Conservation (phyloP, 2,329 filamentous ascomycete species). For the Hypoxylon sp. region DNA sequence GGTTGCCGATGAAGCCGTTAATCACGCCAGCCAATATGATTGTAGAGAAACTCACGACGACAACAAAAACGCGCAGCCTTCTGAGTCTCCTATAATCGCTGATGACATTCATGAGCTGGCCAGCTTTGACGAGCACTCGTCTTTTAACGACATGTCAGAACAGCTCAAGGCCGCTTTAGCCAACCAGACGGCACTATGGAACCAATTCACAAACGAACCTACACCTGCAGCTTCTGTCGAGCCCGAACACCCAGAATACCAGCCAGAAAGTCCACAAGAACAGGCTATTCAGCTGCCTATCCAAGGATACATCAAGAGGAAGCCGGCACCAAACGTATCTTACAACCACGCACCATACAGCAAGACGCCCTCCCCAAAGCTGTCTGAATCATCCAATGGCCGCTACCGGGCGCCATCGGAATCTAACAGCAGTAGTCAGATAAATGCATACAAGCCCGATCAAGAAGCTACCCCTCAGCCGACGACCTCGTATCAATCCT, state of each 20-base stretch:
- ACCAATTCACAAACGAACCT: slow-evolving; percentile 21
- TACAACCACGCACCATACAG: slow-evolving; percentile 19
- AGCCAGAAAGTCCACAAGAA: slow-evolving; percentile 3
- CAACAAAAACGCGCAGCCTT: slow-evolving; percentile 4
- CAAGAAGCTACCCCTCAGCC: slow-evolving; percentile 17
- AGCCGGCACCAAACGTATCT: slow-evolving; percentile 31
- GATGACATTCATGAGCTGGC: slow-evolving; percentile 9
- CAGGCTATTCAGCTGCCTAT: slow-evolving; percentile 30
- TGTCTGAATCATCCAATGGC: slow-evolving; percentile 20
- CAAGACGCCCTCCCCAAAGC: slow-evolving; percentile 33
- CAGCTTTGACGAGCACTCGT: slow-evolving; percentile 12
- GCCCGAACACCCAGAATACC: background rate
- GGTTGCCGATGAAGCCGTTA: background rate
- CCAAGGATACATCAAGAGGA: slow-evolving; percentile 34
- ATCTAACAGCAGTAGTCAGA: slow-evolving; percentile 4
- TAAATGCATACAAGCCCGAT: slow-evolving; percentile 22
- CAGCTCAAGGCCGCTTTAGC: slow-evolving; percentile 38
- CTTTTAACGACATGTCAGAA: slow-evolving; percentile 30
- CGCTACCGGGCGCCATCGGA: slow-evolving; percentile 20
- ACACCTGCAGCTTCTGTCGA: background rate
- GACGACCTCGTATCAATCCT: slow-evolving; percentile 16
- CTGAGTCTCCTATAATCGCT: slow-evolving; percentile 3
- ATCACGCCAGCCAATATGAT: background rate
- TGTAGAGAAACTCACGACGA: background rate
- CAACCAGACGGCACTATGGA: slow-evolving; percentile 35